Percentiles rank a stretch among this genome's conserved stretches.
phyloP scores from a whole-genome alignment of 306 rosid species.

The Boehmeria nivea region DNA sequence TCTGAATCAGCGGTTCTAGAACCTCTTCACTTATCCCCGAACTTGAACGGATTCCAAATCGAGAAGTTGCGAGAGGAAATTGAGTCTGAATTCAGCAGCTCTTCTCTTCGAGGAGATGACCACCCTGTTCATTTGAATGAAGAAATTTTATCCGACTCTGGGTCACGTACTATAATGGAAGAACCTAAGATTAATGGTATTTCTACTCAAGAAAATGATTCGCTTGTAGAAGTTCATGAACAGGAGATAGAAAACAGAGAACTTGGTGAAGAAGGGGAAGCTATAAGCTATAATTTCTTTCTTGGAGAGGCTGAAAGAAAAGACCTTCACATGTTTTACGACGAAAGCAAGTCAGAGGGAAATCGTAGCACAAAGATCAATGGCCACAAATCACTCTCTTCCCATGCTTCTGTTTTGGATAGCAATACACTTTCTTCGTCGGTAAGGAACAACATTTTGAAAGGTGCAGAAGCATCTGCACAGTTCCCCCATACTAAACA shows the following conservation, averaged over 20 bases:
- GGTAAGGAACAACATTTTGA: constrained; percentile 21
- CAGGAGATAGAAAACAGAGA: constrained; percentile 7
- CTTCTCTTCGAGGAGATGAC: constrained; percentile 22
- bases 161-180: not conserved
- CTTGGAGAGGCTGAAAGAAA: constrained; percentile 55
- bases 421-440: constrained; percentile 32
- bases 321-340: constrained; percentile 76
- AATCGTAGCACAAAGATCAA: constrained; percentile 32
- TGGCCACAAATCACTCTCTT: constrained; percentile 33
- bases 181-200: not conserved
- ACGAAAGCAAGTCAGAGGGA: constrained; percentile 27
- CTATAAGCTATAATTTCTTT: constrained; percentile 23
- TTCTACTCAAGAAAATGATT: not conserved
- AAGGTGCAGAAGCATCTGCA: constrained; percentile 27
- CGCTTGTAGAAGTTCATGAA: not conserved
- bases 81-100: constrained; percentile 32
- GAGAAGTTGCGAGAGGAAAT: constrained; percentile 41
- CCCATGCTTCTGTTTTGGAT: constrained; percentile 32
- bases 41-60: constrained; percentile 39
- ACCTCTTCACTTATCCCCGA: constrained; percentile 41
- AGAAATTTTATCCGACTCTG: constrained; percentile 11
- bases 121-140: constrained; percentile 27
- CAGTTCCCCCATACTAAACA: constrained; percentile 31
- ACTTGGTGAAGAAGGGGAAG: constrained; percentile 23
- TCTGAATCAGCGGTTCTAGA: constrained; percentile 43